Base-by-base conservation (phyloP, 2,329 filamentous ascomycete species). In the Chaetoscypha palmicola region DNA sequence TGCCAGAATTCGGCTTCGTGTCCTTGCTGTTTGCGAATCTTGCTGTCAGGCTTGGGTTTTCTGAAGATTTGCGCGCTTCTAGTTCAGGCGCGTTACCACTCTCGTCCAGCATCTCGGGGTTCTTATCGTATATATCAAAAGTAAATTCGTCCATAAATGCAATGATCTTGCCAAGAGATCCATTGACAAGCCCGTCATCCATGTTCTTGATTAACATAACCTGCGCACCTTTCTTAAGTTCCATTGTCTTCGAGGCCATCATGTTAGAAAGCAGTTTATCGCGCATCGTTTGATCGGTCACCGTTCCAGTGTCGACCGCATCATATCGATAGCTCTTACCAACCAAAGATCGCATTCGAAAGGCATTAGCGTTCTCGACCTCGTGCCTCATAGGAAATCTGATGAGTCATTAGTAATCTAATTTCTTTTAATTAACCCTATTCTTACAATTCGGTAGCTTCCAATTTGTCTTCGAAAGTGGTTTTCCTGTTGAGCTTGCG, bases 121-220 rank as follows among this genome's bases (percentile, higher is more conserved):
- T 70, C 17, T 72, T 66, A 21, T 70, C 68, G 57, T 79, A 80
- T 33, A 70, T 62, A 40, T 74, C 74, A 52, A 81, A 84, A 21
- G 71, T 76, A 33, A 69, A 68, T 52, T 83, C 77, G 41, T 73
- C 78, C 82, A 89, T 90, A 64, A 95, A 94, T 4, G 75, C 79
- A 10, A 83, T 74, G 3, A 98, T 84, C 49, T 85, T 90, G 19
- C 92, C 92, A 8, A 98, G 72, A 0, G 91, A 94, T 3, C 92
- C 92, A 60, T 98, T 98, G 54, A 97, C 92, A 0, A 98, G 74
- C 0, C 79, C 82, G 30, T 95, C 88, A 59, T 98, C 92, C 67
- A 97, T 83, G 57, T 98, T 98, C 65, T 98, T 98, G 72, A 98
- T 96, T n/a, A 98, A 71, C 92, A 98, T 98, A 34, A 98, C 94